A percentile compares a stretch with the other conserved stretches of the same genome.
Evolutionary conservation across 2,329 filamentous ascomycete genomes (phyloP).

Genomic region (Lachnellula subtilissima): DNA sequence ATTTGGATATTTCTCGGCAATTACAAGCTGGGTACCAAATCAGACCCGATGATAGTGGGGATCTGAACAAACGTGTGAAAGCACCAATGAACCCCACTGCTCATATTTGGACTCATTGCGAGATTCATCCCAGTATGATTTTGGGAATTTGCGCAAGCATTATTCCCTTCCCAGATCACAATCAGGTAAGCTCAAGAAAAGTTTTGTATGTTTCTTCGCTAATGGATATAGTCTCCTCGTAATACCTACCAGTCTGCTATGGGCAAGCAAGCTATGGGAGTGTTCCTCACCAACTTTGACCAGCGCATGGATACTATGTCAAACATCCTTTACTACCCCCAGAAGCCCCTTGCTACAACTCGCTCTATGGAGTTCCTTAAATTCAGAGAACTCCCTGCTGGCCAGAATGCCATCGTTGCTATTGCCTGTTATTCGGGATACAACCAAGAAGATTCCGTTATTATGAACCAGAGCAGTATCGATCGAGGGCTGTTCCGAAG

Average conservation of each 20-base stretch:
- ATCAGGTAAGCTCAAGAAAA: conserved; percentile 57
- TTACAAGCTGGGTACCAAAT: conserved; percentile 61
- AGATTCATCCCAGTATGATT: conserved; percentile 99
- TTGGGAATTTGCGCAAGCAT: conserved; percentile 97
- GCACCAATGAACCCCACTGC: conserved; percentile 82
- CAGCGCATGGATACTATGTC: conserved; percentile 99
- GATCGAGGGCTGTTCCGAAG: conserved; percentile 96
- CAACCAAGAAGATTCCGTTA: conserved; percentile 99
- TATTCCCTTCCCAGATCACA: conserved; percentile 99
- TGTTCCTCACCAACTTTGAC: conserved; percentile 95
- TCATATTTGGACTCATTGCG: conserved; percentile 94
- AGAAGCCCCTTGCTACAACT: conserved; percentile 94
- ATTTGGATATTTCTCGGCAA: conserved; percentile 73
- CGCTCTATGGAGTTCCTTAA: conserved; percentile 98
- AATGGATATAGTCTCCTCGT: conserved; percentile 71
- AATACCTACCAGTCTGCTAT: conserved; percentile 99
- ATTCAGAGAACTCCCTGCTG: conserved; percentile 93
- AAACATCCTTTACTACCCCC: conserved; percentile 97
- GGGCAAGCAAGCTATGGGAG: conserved; percentile 99
- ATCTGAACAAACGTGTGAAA: conserved; percentile 82
- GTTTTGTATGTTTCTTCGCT: conserved; percentile 8
- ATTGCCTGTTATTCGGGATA: conserved; percentile 98
- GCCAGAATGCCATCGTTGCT: conserved; percentile 96
- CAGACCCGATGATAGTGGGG: conserved; percentile 57
- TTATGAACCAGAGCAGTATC: conserved; percentile 99